A percentile compares a stretch with the other conserved stretches of the same genome.
These are phyloP conservation scores for Fusarium fujikuroi DNA, from an alignment of 2,329 filamentous ascomycete species.

Conservation along the genomic window DNA sequence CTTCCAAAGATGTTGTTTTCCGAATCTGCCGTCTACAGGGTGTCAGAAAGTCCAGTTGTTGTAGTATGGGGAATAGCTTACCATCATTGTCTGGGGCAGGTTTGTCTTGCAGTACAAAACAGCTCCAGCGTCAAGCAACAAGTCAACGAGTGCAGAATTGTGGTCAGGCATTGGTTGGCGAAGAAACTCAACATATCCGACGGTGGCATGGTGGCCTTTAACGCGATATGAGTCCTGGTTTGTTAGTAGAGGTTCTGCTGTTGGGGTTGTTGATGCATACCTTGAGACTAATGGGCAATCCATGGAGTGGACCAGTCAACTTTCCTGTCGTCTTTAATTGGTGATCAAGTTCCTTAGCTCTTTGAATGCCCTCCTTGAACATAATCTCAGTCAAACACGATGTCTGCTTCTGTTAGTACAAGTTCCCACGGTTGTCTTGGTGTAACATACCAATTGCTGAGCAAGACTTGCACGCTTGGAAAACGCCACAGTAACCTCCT, in stretches of 20 bases:
- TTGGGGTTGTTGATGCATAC: not conserved
- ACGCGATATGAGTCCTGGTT: slow-evolving; percentile 39
- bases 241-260: not conserved
- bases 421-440: accelerated
- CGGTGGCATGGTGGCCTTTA: slow-evolving; percentile 37
- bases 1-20: slow-evolving; percentile 54
- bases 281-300: slow-evolving; percentile 41
- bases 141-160: slow-evolving; percentile 40
- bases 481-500: slow-evolving; percentile 36
- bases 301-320: slow-evolving; percentile 35
- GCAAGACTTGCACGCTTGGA: slow-evolving; percentile 39
- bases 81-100: slow-evolving; percentile 71
- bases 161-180: slow-evolving; percentile 27
- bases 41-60: not conserved
- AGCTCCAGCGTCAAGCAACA: slow-evolving; percentile 42
- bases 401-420: slow-evolving; percentile 11
- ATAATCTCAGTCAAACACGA: slow-evolving; percentile 37
- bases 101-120: slow-evolving; percentile 58
- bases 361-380: slow-evolving; percentile 31
- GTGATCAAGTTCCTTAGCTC: slow-evolving; percentile 30
- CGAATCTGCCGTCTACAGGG: slow-evolving; percentile 40
- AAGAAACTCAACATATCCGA: slow-evolving; percentile 44
- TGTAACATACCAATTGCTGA: slow-evolving; percentile 27
- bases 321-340: slow-evolving; percentile 36
- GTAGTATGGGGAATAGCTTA: slow-evolving; percentile 28